Conservation (phyloP, 2,329 filamentous ascomycete species). For the Aspergillus novoparasiticus region DNA sequence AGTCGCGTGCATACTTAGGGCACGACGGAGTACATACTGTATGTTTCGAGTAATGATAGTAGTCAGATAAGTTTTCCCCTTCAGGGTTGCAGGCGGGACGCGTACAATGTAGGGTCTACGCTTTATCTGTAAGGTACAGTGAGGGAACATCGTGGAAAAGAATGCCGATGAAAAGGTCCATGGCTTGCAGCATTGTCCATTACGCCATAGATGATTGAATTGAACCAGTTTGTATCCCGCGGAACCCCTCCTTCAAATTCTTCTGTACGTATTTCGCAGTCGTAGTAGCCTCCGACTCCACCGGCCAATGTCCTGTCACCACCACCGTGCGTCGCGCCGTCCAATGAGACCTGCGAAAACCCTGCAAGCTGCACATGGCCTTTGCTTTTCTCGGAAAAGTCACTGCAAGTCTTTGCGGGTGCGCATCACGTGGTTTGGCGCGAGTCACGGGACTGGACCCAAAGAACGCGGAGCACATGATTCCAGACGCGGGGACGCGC, state of each 20-base stretch:
- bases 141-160: neutral
- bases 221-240: neutral
- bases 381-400: conserved; percentile 13
- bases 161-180: neutral
- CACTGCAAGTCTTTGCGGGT: conserved; percentile 5
- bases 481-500: conserved; percentile 23
- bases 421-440: conserved; percentile 21
- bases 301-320: conserved; percentile 10
- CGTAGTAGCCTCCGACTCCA: conserved; percentile 6
- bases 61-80: neutral
- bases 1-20: neutral
- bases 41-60: neutral
- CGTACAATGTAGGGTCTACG: neutral
- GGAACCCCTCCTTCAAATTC: neutral
- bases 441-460: conserved; percentile 25
- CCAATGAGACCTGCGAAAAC: conserved; percentile 18
- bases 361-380: conserved; percentile 19
- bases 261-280: neutral
- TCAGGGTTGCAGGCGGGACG: neutral
- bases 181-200: neutral
- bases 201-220: neutral
- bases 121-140: neutral
- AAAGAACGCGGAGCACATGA: conserved; percentile 23
- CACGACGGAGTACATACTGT: neutral
- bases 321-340: conserved; percentile 5